These are phyloP conservation scores for Tinospora cordifolia DNA, from an alignment of 164 flowering plant genomes.

Conservation along the genomic window DNA sequence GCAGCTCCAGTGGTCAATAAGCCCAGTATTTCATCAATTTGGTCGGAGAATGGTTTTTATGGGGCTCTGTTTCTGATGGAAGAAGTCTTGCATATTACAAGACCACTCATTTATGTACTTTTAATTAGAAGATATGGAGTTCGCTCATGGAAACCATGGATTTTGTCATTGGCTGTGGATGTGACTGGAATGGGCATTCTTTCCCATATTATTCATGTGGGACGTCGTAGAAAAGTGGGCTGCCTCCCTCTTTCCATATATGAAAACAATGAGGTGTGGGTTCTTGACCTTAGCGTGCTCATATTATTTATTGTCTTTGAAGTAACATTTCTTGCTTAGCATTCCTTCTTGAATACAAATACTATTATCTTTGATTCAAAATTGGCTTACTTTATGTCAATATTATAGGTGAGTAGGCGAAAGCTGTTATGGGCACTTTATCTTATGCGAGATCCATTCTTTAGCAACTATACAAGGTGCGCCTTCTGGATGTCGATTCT, in stretches of 20 bases:
- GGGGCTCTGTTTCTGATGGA: constrained; percentile 63
- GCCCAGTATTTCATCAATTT: constrained; percentile 50
- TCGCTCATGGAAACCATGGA: constrained; percentile 91
- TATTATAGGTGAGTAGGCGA: constrained; percentile 63
- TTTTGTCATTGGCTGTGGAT: constrained; percentile 63
- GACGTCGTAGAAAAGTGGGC: constrained; percentile 16
- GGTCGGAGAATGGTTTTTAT: constrained; percentile 61
- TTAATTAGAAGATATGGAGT: constrained; percentile 76
- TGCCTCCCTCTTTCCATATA: constrained; percentile 32
- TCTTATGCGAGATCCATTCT: constrained; percentile 97
- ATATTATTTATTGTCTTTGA: too few species aligned
- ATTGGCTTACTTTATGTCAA: constrained; percentile 5
- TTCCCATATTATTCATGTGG: constrained; percentile 30
- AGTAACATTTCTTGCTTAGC: background rate
- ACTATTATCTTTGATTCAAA: background rate
- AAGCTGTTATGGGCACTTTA: constrained; percentile 85
- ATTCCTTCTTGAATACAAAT: background rate
- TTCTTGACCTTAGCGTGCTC: background rate
- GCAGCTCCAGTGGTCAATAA: constrained; percentile 37
- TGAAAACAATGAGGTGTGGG: constrained; percentile 76
- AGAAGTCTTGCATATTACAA: constrained; percentile 59
- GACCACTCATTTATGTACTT: constrained; percentile 84
- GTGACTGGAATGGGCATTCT: constrained; percentile 51
- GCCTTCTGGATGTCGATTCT: background rate
- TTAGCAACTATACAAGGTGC: constrained; percentile 72